A percentile compares a stretch with the other conserved stretches of the same genome.
These are phyloP conservation scores for Cladosporium sp. DNA, from an alignment of 2,329 filamentous ascomycete species.

Conservation along the genomic window DNA sequence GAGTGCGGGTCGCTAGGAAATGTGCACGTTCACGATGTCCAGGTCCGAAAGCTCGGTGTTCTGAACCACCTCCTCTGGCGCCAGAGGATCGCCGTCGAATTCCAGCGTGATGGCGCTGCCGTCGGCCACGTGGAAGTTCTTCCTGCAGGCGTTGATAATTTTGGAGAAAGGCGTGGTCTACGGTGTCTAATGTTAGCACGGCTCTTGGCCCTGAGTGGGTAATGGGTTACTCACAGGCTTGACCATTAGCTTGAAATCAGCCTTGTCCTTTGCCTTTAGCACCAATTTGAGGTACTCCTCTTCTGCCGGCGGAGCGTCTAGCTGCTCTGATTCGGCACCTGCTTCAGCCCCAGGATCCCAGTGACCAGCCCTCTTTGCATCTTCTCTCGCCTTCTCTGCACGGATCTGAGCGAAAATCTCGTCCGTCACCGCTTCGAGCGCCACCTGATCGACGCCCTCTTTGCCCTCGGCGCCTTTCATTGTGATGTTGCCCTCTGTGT, in stretches of 20 bases:
- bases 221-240: conserved; percentile 35
- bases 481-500: conserved; percentile 33
- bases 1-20: conserved; percentile 40
- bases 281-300: conserved; percentile 37
- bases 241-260: conserved; percentile 47
- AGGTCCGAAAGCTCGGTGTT: conserved; percentile 68
- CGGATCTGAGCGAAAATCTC: conserved; percentile 51
- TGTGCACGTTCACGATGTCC: conserved; percentile 68
- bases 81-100: conserved; percentile 70
- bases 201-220: not conserved
- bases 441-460: conserved; percentile 52
- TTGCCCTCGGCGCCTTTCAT: conserved; percentile 44
- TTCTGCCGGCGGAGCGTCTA: conserved; percentile 28
- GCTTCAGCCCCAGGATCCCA: conserved; percentile 14
- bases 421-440: conserved; percentile 70
- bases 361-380: conserved; percentile 8
- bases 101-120: conserved; percentile 54
- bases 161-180: conserved; percentile 55
- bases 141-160: conserved; percentile 57
- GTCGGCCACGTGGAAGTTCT: conserved; percentile 44
- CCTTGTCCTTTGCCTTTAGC: conserved; percentile 46
- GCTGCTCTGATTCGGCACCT: conserved; percentile 14
- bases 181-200: conserved; percentile 11
- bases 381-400: conserved; percentile 39
- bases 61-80: conserved; percentile 53